Evolutionary conservation across 2,329 filamentous ascomycete species (phyloP), one percentile per base, ranked within the genome.

Genomic region (Periconia sp.): DNA sequence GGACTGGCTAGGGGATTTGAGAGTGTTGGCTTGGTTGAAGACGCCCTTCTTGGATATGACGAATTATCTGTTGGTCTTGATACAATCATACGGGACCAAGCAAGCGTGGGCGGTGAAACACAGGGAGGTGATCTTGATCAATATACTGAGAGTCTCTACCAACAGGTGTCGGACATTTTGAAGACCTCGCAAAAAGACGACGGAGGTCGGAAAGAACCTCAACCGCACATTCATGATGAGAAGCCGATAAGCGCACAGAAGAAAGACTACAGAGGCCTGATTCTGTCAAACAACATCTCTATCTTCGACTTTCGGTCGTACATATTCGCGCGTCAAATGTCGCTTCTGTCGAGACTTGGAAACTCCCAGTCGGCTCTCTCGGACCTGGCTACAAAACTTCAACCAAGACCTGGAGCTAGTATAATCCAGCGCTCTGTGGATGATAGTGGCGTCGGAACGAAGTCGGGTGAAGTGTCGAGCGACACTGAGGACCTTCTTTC

Each of bases 231-330:
- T 11, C 61, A 65, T 25, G 60, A 68, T 19, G 60, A 63, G 10
- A 63, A 59, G 26, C 70, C 70, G 1, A 65, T 75, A 15, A 66
- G 68, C 42, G 60, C 68, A 4, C 55, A 53, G 50, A 78, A 75
- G 57, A 96, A 96, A 67, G 81, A 88, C 1, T 99, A 97, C 65
- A 84, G 92, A 37, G 90, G 95, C 43, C 83, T 95, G 59, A 99
- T 99, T 35, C 77, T 99, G 26, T 87, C 89, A 11, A 99, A 95
- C 73, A 89, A 96, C 54, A 95, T 99, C 24, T 99, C 94, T 0
- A 79, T 96, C 3, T 96, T 97, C 63, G 94, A 99, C 68, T 97
- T 99, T 66, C 81, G 89, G 36, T 89, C 88, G 56, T 99, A 99
- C 66, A 85, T 99, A 10, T 99, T 97, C 68, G 85, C 90, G 3